These are phyloP conservation scores for Pseudonitzschia multiseries DNA, from an alignment of 108 stramenopile genomes.

Conservation along the genomic window DNA sequence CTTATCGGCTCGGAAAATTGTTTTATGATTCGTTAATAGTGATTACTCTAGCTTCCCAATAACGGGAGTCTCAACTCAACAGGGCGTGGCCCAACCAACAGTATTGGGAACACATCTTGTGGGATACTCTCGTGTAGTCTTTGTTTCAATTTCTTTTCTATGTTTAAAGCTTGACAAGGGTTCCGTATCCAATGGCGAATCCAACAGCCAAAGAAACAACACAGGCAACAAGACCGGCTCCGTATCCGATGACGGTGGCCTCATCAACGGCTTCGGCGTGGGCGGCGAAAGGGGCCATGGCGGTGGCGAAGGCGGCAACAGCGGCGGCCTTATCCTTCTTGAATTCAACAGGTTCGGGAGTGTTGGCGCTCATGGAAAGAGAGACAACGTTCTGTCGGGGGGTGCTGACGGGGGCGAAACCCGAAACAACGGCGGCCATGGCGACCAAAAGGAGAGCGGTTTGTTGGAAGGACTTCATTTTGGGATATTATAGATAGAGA, in stretches of 20 bases:
- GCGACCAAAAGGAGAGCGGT: slow-evolving; percentile 53
- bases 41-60: background rate
- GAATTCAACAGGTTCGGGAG: slow-evolving; percentile 46
- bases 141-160: background rate
- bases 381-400: slow-evolving; percentile 48
- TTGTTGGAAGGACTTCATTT: slow-evolving; percentile 78
- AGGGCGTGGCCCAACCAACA: background rate
- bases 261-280: slow-evolving; percentile 77
- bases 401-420: slow-evolving; percentile 66
- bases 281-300: slow-evolving; percentile 85
- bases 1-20: background rate
- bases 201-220: slow-evolving; percentile 87
- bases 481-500: background rate
- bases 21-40: background rate
- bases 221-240: slow-evolving; percentile 85
- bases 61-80: background rate
- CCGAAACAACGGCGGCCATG: slow-evolving; percentile 64
- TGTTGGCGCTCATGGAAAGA: slow-evolving; percentile 48
- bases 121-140: background rate
- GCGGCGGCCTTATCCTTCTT: slow-evolving; percentile 68
- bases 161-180: slow-evolving; percentile 85
- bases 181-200: slow-evolving; percentile 90
- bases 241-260: slow-evolving; percentile 80
- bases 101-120: background rate
- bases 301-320: slow-evolving; percentile 81